Evolutionary conservation across 768 basidiomycete species (phyloP).

Genomic region (Xerocomellus amylosporus): DNA sequence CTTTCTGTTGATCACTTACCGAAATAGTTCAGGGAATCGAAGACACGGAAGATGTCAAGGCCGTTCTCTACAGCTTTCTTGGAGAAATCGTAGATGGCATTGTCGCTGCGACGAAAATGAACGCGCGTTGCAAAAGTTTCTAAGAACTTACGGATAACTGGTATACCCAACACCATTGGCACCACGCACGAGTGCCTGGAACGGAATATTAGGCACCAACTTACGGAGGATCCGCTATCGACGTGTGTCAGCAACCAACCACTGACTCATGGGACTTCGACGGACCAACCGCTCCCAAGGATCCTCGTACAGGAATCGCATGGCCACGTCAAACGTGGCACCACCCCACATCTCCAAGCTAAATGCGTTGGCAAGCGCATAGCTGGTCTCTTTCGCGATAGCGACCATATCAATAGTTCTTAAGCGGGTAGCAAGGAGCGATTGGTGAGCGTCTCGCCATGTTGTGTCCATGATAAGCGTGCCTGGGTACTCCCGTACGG

Average conservation of each 20-base stretch:
- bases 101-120: slow-evolving; percentile 57
- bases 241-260: slow-evolving; percentile 9
- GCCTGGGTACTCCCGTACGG: slow-evolving; percentile 93
- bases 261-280: slow-evolving; percentile 5
- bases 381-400: slow-evolving; percentile 96
- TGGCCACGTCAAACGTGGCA: slow-evolving; percentile 97
- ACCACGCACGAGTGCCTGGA: slow-evolving; percentile 97
- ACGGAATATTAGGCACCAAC: slow-evolving; percentile 96
- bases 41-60: slow-evolving; percentile 98
- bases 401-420: slow-evolving; percentile 97
- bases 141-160: slow-evolving; percentile 78
- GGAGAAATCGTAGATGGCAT: slow-evolving; percentile 99
- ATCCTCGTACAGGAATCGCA: slow-evolving; percentile 99
- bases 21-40: slow-evolving; percentile 98
- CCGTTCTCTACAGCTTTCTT: slow-evolving; percentile 99
- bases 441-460: slow-evolving; percentile 99
- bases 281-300: slow-evolving; percentile 96
- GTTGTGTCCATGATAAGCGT: slow-evolving; percentile 98
- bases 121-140: neutral
- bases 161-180: slow-evolving; percentile 99
- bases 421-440: slow-evolving; percentile 91
- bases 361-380: slow-evolving; percentile 93
- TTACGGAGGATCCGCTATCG: slow-evolving; percentile 82
- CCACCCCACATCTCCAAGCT: slow-evolving; percentile 99
- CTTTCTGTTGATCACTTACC: slow-evolving; percentile 47